phyloP scores from a whole-genome alignment of 1,139 yeast species.

The Candida albicans region DNA sequence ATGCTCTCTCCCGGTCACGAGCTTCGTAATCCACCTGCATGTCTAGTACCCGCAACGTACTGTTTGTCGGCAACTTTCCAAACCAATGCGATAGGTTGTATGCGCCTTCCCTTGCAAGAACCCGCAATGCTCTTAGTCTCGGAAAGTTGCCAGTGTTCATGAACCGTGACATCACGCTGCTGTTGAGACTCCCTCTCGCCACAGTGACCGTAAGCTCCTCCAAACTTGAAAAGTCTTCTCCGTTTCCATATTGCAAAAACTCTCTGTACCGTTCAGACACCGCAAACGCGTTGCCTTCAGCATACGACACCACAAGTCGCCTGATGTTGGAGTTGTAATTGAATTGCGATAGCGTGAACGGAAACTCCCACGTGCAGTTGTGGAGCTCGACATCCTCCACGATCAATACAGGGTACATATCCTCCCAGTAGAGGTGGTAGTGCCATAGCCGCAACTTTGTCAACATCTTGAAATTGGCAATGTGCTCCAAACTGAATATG shows the following conservation, averaged over 20 bases:
- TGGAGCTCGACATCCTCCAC: constrained; percentile 20
- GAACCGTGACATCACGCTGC: not conserved
- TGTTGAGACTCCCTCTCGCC: not conserved
- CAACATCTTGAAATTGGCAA: constrained; percentile 25
- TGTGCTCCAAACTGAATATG: constrained; percentile 34
- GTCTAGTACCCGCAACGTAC: not conserved
- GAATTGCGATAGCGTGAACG: constrained; percentile 37
- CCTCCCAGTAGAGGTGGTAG: constrained; percentile 38
- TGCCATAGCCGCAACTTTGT: constrained; percentile 23
- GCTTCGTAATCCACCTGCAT: not conserved
- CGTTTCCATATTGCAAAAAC: constrained; percentile 24
- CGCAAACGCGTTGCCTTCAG: constrained; percentile 31
- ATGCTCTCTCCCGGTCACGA: not conserved
- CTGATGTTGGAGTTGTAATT: constrained; percentile 25
- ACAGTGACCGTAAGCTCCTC: constrained; percentile 9
- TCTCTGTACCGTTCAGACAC: constrained; percentile 38
- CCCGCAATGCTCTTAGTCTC: not conserved
- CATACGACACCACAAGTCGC: constrained; percentile 26
- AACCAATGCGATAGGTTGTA: not conserved
- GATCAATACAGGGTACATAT: constrained; percentile 9
- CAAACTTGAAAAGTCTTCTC: constrained; percentile 21
- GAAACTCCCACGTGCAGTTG: constrained; percentile 49
- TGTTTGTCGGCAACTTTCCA: not conserved
- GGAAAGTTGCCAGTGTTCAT: not conserved
- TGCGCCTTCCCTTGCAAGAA: not conserved